phyloP scores from a whole-genome alignment of 768 basidiomycete species.

The Chalciporus piperatus region DNA sequence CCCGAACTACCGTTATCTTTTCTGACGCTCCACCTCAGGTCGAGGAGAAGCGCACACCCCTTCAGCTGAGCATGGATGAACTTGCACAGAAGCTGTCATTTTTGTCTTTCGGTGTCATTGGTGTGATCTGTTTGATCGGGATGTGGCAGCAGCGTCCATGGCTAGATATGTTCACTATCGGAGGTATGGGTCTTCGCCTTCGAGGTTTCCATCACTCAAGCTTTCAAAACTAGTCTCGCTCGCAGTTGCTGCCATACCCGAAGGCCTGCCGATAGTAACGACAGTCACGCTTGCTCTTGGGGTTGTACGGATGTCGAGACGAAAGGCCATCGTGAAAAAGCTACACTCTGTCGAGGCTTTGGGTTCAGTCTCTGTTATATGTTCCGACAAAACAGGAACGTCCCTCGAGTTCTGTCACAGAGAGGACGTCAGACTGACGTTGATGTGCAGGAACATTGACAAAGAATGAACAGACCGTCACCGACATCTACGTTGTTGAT shows the following conservation, averaged over 20 bases:
- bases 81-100: slow-evolving; percentile 89
- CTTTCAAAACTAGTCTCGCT: slow-evolving; percentile 68
- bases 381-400: slow-evolving; percentile 93
- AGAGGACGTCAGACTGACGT: background rate
- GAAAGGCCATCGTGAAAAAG: slow-evolving; percentile 97
- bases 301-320: slow-evolving; percentile 89
- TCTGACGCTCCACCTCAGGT: slow-evolving; percentile 33
- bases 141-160: slow-evolving; percentile 81
- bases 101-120: slow-evolving; percentile 91
- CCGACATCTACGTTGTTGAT: slow-evolving; percentile 84
- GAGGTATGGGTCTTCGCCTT: slow-evolving; percentile 54
- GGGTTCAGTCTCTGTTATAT: slow-evolving; percentile 95
- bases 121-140: slow-evolving; percentile 88
- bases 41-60: slow-evolving; percentile 88
- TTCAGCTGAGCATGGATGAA: slow-evolving; percentile 95
- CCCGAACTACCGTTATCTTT: background rate
- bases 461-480: slow-evolving; percentile 94
- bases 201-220: slow-evolving; percentile 3
- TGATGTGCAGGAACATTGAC: slow-evolving; percentile 71
- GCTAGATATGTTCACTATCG: slow-evolving; percentile 99
- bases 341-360: slow-evolving; percentile 92
- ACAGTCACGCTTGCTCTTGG: slow-evolving; percentile 96
- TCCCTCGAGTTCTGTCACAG: background rate
- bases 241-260: slow-evolving; percentile 97
- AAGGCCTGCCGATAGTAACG: slow-evolving; percentile 94